Percentiles rank a stretch among this genome's conserved stretches.
Evolutionary conservation across 257 asterid genomes (phyloP).

Genomic region (Solanum pimpinellifolium): DNA sequence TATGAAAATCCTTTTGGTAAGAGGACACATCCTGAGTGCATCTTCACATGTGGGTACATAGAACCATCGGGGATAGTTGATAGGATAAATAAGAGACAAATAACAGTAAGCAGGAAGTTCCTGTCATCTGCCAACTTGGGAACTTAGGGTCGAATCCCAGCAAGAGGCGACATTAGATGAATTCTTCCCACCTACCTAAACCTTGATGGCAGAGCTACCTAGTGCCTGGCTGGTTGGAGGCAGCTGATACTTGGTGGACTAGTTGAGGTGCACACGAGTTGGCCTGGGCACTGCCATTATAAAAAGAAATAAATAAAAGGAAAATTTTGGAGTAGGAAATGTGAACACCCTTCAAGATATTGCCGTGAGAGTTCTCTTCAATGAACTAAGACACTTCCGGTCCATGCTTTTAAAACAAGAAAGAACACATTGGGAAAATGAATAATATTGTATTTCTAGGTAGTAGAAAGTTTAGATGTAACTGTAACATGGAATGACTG

Average conservation of each 20-base stretch:
- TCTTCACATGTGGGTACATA: neutral
- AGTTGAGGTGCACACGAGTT: neutral
- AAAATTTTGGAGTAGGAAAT: neutral
- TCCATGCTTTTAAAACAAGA: neutral
- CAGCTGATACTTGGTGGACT: neutral
- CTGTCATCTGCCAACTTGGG: neutral
- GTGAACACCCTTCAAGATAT: neutral
- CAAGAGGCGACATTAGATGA: neutral
- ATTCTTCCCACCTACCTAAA: neutral
- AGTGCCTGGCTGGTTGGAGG: neutral
- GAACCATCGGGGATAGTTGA: neutral
- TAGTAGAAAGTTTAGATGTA: neutral
- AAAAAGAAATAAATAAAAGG: neutral
- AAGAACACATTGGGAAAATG: neutral
- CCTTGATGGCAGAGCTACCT: neutral
- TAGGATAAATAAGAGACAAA: neutral
- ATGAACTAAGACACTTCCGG: neutral
- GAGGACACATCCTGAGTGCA: neutral
- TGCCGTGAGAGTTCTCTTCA: neutral
- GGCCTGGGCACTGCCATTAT: neutral
- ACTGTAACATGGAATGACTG: neutral
- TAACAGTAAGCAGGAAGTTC: neutral
- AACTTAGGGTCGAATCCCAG: neutral
- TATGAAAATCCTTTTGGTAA: neutral
- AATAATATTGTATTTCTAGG: neutral